Percentiles rank a stretch among this genome's conserved stretches.
Evolutionary conservation across 2,329 filamentous ascomycete species (phyloP).

Genomic region (Coniochaeta sp.): DNA sequence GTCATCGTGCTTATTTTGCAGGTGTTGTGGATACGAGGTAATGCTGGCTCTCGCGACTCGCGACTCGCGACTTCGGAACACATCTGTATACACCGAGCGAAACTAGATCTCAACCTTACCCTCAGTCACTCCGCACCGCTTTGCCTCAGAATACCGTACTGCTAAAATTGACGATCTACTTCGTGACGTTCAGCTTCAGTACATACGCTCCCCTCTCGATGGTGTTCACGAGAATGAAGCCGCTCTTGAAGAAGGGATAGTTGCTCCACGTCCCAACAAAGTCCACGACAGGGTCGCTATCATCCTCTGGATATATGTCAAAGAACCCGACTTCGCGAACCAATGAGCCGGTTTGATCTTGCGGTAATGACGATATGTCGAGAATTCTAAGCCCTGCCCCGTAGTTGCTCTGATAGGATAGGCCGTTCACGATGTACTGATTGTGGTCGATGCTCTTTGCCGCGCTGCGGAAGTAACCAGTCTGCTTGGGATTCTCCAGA

Average conservation of each 20-base stretch:
- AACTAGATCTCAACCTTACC: no score
- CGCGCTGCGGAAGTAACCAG: constrained; percentile 30
- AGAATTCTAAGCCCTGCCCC: constrained; percentile 31
- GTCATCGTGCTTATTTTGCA: not conserved
- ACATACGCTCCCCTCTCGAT: constrained; percentile 36
- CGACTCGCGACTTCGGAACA: no score
- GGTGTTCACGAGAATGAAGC: constrained; percentile 35
- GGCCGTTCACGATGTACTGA: constrained; percentile 32
- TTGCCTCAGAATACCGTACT: not conserved
- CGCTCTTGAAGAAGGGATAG: constrained; percentile 32
- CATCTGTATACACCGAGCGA: no score
- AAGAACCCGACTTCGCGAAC: constrained; percentile 38
- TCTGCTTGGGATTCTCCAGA: constrained; percentile 32
- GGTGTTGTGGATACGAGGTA: no score
- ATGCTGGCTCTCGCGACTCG: not conserved
- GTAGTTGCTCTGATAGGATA: constrained; percentile 38
- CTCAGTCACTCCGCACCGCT: not conserved
- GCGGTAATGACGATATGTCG: constrained; percentile 22
- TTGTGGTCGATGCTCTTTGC: constrained; percentile 35
- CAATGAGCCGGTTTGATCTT: constrained; percentile 26
- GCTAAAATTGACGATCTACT: not conserved
- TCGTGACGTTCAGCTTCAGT: constrained; percentile 17
- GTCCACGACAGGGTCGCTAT: constrained; percentile 26
- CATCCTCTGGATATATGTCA: constrained; percentile 40
- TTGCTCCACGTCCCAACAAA: constrained; percentile 35